phyloP scores from a whole-genome alignment of 192 early-diverging fungal genomes.

The Dissophora ornata region DNA sequence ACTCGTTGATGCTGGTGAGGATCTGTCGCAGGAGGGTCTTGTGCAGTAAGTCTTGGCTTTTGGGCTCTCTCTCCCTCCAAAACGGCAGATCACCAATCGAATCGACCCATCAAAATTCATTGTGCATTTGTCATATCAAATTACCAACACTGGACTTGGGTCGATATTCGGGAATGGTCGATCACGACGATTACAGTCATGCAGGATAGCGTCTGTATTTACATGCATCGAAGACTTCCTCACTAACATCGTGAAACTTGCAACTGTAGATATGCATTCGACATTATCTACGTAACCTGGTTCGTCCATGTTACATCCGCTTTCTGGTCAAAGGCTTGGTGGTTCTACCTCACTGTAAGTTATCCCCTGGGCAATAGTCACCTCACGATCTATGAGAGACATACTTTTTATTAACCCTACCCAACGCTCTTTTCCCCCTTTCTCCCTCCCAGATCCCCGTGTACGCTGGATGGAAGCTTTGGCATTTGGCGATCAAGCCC shows the following conservation, averaged over 20 bases:
- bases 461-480: slow-evolving; percentile 67
- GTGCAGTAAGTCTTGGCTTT: slow-evolving; percentile 67
- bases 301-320: slow-evolving; percentile 75
- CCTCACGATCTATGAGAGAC: too few relatives aligned
- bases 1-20: slow-evolving; percentile 58
- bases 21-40: slow-evolving; percentile 65
- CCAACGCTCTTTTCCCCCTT: background rate
- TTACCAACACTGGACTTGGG: slow-evolving; percentile 37
- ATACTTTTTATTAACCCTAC: too few relatives aligned
- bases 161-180: too few relatives aligned
- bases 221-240: too few relatives aligned
- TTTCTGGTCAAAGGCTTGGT: slow-evolving; percentile 68
- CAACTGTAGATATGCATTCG: slow-evolving; percentile 89
- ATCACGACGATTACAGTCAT: too few relatives aligned
- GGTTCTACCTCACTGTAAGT: slow-evolving; percentile 60
- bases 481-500: slow-evolving; percentile 57
- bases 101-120: slow-evolving; percentile 17
- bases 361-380: background rate
- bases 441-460: slow-evolving; percentile 57
- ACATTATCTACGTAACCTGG: slow-evolving; percentile 88
- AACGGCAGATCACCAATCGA: slow-evolving; percentile 6
- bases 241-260: too few relatives aligned
- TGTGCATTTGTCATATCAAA: slow-evolving; percentile 51
- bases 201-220: too few relatives aligned
- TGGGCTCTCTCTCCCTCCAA: background rate